Conservation (phyloP, 2,329 filamentous ascomycete species). For the Diplodia mutila region DNA sequence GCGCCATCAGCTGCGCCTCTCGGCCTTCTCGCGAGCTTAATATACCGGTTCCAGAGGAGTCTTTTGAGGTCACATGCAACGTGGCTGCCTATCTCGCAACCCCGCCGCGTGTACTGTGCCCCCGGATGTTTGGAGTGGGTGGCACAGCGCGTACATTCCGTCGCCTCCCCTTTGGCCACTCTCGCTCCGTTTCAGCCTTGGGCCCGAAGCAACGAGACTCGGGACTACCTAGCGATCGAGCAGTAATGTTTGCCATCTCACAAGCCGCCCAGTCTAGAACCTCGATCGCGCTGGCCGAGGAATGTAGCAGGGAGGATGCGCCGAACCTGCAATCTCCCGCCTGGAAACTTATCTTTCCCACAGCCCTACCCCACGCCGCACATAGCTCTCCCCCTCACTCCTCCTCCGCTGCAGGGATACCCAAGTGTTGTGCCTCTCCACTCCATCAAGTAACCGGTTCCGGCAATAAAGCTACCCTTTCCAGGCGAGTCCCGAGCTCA, state of each 20-base stretch:
- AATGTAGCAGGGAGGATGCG: conserved; percentile 16
- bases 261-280: conserved; percentile 13
- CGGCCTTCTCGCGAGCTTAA: not conserved
- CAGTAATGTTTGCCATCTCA: conserved; percentile 18
- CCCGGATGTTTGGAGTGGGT: conserved; percentile 14
- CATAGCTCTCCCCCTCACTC: not conserved
- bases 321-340: conserved; percentile 11
- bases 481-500: not conserved
- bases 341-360: not conserved
- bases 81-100: not conserved
- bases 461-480: not conserved
- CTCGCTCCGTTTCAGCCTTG: conserved; percentile 11
- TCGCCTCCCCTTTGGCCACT: conserved; percentile 1
- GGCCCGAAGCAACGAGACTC: conserved; percentile 10
- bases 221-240: not conserved
- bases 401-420: not conserved
- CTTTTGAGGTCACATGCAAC: conserved; percentile 2
- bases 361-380: not conserved
- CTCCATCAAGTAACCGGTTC: not conserved
- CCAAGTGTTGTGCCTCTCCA: not conserved
- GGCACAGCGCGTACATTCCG: conserved; percentile 23
- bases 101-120: conserved; percentile 1
- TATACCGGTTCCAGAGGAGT: not conserved
- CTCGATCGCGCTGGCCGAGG: not conserved
- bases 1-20: no score